phyloP scores from a whole-genome alignment of 2,329 filamentous ascomycete species.

The Claviceps humidiphila region DNA sequence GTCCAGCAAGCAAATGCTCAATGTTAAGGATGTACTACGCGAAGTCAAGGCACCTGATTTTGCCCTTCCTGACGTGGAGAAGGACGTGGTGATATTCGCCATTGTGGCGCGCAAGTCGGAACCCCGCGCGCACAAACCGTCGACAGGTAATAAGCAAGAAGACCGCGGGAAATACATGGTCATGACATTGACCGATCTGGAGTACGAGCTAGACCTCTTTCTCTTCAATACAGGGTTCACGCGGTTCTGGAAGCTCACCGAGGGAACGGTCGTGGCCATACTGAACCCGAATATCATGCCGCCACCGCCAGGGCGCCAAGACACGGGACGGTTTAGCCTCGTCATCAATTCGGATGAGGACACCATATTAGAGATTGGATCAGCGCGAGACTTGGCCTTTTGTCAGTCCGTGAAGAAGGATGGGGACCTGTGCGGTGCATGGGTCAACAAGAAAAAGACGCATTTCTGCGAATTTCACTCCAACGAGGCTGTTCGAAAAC shows the following conservation, averaged over 20 bases:
- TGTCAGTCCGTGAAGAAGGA: constrained; percentile 80
- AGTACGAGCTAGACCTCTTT: constrained; percentile 83
- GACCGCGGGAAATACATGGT: constrained; percentile 84
- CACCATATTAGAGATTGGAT: constrained; percentile 79
- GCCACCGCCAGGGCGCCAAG: constrained; percentile 58
- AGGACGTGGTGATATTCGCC: constrained; percentile 80
- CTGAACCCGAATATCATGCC: constrained; percentile 88
- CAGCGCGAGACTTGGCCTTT: constrained; percentile 71
- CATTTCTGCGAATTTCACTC: constrained; percentile 90
- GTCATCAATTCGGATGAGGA: constrained; percentile 78
- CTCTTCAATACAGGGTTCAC: constrained; percentile 85
- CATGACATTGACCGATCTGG: constrained; percentile 72
- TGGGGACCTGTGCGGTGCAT: constrained; percentile 64
- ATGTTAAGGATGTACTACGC: constrained; percentile 67
- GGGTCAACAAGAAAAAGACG: constrained; percentile 81
- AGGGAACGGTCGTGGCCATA: constrained; percentile 84
- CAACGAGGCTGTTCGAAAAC: constrained; percentile 64
- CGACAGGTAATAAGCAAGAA: constrained; percentile 30
- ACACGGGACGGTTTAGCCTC: constrained; percentile 74
- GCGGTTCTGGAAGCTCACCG: constrained; percentile 83
- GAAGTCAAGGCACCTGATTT: constrained; percentile 74
- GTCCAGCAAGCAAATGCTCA: constrained; percentile 61
- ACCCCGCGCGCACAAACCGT: constrained; percentile 47
- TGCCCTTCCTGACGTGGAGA: constrained; percentile 66
- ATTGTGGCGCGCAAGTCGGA: constrained; percentile 82